phyloP scores from a whole-genome alignment of 495 filamentous ascomycete genomes.

The Hypoxylon cercidicola region DNA sequence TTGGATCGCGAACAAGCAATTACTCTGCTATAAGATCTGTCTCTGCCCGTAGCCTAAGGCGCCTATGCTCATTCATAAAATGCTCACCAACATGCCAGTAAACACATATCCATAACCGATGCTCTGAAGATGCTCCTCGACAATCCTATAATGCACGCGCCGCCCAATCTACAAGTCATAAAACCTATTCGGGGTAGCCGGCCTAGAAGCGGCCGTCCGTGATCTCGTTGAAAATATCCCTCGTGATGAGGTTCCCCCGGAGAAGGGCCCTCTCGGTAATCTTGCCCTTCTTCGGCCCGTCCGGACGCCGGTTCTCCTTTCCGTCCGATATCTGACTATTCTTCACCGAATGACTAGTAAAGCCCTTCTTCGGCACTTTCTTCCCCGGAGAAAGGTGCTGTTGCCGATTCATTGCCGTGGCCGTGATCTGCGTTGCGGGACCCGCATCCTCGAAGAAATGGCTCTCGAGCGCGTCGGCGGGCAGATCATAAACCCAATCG shows the following conservation, averaged over 20 bases:
- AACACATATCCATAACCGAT: constrained; percentile 16
- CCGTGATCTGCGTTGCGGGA: constrained; percentile 52
- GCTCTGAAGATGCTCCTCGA: not conserved
- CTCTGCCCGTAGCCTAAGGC: constrained; percentile 1
- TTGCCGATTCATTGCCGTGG: constrained; percentile 2
- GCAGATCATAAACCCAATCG: constrained; percentile 81
- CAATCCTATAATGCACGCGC: not conserved
- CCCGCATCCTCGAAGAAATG: constrained; percentile 69
- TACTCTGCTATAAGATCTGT: constrained; percentile 5
- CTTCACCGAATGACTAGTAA: constrained; percentile 12
- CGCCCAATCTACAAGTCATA: not conserved
- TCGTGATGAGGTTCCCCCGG: constrained; percentile 53
- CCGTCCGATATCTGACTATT: constrained; percentile 20
- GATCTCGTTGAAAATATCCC: constrained; percentile 63
- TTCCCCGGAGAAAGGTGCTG: constrained; percentile 19
- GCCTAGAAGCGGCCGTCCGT: constrained; percentile 49
- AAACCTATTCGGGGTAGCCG: not conserved
- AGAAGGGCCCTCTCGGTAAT: constrained; percentile 52
- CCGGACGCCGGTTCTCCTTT: constrained; percentile 46
- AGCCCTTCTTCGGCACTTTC: constrained; percentile 32
- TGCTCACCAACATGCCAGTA: not conserved
- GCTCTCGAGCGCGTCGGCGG: constrained; percentile 66
- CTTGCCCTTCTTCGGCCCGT: constrained; percentile 46
- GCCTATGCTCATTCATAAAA: constrained; percentile 11
- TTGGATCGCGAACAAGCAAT: no score